Evolutionary conservation across 164 flowering plant species (phyloP).

Genomic region (Tetrastigma voinierianum): DNA sequence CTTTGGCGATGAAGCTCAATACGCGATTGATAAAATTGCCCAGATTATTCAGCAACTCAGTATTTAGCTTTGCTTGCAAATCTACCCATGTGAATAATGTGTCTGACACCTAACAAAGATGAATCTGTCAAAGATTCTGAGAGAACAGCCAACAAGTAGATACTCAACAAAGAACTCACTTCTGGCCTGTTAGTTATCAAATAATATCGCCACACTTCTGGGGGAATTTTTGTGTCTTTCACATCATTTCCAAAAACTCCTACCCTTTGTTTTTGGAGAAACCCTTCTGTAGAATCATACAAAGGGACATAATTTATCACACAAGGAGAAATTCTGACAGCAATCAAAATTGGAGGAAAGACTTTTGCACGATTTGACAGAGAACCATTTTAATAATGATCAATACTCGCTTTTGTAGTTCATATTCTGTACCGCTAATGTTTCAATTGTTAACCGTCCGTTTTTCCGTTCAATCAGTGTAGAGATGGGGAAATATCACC

Average conservation of each 20-base stretch:
- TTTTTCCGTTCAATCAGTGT: conserved; percentile 80
- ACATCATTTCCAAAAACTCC: conserved; percentile 98
- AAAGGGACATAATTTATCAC: not conserved
- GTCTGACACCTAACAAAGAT: conserved; percentile 65
- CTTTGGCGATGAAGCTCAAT: too few relatives aligned
- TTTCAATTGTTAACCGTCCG: conserved; percentile 97
- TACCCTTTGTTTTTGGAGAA: conserved; percentile 87
- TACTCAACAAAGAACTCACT: conserved; percentile 29
- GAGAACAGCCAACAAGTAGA: not conserved
- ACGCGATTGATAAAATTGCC: too few relatives aligned
- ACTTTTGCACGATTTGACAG: too few relatives aligned
- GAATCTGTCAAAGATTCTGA: not conserved
- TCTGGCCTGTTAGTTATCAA: conserved; percentile 92
- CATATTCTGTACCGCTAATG: conserved; percentile 91
- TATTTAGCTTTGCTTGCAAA: conserved; percentile 45
- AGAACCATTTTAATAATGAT: conserved; percentile 1
- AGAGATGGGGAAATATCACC: conserved; percentile 97
- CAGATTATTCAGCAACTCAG: too few relatives aligned
- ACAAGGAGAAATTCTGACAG: too few relatives aligned
- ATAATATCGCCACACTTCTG: conserved; percentile 97
- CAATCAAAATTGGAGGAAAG: too few relatives aligned
- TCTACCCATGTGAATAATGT: conserved; percentile 87
- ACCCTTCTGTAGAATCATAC: conserved; percentile 52
- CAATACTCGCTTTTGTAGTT: conserved; percentile 91
- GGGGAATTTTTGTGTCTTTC: conserved; percentile 86